phyloP scores from a whole-genome alignment of 1,284 basidiomycete genomes.

The Agaricales sp. region DNA sequence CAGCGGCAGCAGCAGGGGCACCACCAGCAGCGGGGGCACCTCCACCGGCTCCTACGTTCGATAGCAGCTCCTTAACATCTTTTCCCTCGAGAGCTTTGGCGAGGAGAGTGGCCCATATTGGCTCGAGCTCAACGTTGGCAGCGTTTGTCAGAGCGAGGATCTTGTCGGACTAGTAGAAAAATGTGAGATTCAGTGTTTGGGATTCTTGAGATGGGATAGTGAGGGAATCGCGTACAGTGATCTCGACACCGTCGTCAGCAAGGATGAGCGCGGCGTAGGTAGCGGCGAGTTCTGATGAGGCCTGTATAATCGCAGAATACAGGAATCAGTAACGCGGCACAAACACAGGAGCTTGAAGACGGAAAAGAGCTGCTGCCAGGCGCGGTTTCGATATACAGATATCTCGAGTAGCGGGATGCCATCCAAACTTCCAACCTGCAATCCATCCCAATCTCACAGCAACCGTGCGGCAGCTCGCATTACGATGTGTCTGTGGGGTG shows the following conservation, averaged over 20 bases:
- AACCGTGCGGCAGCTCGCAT: background rate
- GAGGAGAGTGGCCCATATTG: conserved; percentile 96
- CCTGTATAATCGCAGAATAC: background rate
- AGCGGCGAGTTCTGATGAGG: conserved; percentile 63
- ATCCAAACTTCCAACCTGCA: background rate
- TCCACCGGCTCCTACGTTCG: conserved; percentile 82
- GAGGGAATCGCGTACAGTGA: conserved; percentile 78
- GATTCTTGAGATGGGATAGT: background rate
- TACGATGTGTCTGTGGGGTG: background rate
- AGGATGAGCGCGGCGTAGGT: conserved; percentile 94
- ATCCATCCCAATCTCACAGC: background rate
- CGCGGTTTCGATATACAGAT: background rate
- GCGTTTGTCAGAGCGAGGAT: conserved; percentile 76
- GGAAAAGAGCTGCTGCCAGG: background rate
- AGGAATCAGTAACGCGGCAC: background rate
- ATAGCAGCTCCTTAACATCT: conserved; percentile 91
- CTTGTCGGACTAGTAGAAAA: conserved; percentile 74
- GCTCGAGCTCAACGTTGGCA: conserved; percentile 83
- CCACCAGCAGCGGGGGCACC: conserved; percentile 66
- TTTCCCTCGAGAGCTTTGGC: conserved; percentile 98
- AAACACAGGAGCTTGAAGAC: background rate
- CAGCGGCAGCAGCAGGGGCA: conserved; percentile 47
- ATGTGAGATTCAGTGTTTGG: background rate
- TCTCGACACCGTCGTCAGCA: conserved; percentile 94
- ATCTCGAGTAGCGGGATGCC: background rate